These are phyloP conservation scores for Zelonia costaricensis DNA, from an alignment of 208 protist species.

Conservation along the genomic window DNA sequence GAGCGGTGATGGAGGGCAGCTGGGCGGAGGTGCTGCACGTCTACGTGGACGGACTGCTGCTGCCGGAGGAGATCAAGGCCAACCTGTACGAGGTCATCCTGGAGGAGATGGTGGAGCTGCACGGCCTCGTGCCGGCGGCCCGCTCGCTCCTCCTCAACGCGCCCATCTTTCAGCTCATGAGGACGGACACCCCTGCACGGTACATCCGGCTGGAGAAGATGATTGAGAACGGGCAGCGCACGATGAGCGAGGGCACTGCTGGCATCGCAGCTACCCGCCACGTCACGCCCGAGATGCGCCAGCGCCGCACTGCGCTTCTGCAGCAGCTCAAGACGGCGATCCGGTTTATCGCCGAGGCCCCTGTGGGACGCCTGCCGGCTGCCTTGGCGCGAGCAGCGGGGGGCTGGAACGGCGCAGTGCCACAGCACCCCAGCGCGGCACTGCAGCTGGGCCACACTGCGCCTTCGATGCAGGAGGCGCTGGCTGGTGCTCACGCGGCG, in stretches of 20 bases:
- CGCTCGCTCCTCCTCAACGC: conserved; percentile 75
- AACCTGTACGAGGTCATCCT: conserved; percentile 80
- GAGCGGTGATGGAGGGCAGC: conserved; percentile 63
- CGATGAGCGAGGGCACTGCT: conserved; percentile 5
- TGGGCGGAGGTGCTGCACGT: conserved; percentile 71
- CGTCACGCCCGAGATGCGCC: conserved; percentile 31
- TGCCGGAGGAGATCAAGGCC: conserved; percentile 69
- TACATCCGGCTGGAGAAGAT: conserved; percentile 67
- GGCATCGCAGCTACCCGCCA: conserved; percentile 6
- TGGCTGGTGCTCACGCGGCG: background rate
- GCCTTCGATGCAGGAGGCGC: background rate
- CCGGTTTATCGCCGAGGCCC: conserved; percentile 48
- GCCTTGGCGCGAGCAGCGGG: conserved; percentile 28
- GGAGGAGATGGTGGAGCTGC: conserved; percentile 74
- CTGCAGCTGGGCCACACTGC: background rate
- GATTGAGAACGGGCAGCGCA: conserved; percentile 39
- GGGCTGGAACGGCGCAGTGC: background rate
- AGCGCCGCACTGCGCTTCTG: conserved; percentile 46
- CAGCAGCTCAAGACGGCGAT: conserved; percentile 52
- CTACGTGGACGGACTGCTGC: conserved; percentile 65
- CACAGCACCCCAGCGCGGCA: background rate
- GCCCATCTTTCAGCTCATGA: conserved; percentile 70
- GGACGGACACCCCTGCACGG: conserved; percentile 40
- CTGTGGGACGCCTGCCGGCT: conserved; percentile 47
- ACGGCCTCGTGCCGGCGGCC: conserved; percentile 61